These are phyloP conservation scores for Macrocybe gigantea DNA, from an alignment of 768 basidiomycete genomes.

Conservation along the genomic window DNA sequence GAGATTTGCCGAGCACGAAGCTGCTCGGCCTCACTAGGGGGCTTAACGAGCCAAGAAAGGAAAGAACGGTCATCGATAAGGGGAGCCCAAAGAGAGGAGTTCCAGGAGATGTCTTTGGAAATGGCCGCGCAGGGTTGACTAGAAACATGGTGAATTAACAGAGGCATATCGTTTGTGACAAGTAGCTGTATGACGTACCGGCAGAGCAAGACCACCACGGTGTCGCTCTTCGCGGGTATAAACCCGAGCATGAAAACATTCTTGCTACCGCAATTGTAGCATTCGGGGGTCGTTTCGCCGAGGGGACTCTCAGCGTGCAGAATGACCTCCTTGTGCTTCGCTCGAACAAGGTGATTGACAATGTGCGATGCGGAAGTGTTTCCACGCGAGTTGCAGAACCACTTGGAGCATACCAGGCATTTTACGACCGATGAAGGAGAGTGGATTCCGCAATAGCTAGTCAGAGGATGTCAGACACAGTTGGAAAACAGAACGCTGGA, in stretches of 20 bases:
- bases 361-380: conserved; percentile 99
- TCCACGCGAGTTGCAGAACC: conserved; percentile 99
- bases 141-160: conserved; percentile 4
- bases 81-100: conserved; percentile 95
- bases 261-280: conserved; percentile 98
- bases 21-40: conserved; percentile 94
- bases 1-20: conserved; percentile 95
- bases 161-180: conserved; percentile 1
- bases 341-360: conserved; percentile 97
- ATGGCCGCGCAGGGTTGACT: conserved; percentile 98
- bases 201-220: conserved; percentile 94
- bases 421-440: conserved; percentile 97
- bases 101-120: conserved; percentile 98
- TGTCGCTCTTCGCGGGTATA: conserved; percentile 98
- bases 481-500: conserved; percentile 5
- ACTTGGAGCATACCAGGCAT: conserved; percentile 86
- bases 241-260: conserved; percentile 99
- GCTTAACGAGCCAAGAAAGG: conserved; percentile 98
- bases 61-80: conserved; percentile 98
- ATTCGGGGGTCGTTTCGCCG: conserved; percentile 97
- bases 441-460: conserved; percentile 96
- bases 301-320: conserved; percentile 92
- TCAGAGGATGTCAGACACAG: conserved; percentile 9
- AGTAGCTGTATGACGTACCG: conserved; percentile 52
- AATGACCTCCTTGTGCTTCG: conserved; percentile 98